phyloP scores from a whole-genome alignment of 2,329 filamentous ascomycete species.

The Epichloe festucae region DNA sequence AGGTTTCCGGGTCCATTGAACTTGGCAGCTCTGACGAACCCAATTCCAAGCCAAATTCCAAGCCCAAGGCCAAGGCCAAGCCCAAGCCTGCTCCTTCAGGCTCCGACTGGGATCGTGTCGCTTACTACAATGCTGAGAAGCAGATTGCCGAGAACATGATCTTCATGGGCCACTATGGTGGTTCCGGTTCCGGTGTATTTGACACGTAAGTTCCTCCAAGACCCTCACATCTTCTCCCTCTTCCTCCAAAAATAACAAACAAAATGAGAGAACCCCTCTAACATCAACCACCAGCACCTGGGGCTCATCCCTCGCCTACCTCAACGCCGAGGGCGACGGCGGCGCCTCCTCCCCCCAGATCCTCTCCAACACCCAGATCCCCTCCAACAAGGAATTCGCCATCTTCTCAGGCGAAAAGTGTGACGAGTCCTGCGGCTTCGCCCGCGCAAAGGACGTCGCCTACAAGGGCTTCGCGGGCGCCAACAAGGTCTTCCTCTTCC shows the following conservation, averaged over 20 bases:
- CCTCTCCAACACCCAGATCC: slow-evolving; percentile 25
- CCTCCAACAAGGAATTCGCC: slow-evolving; percentile 32
- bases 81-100: slow-evolving; percentile 6
- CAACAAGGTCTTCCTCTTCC: slow-evolving; percentile 60
- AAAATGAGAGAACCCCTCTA: not conserved
- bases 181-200: slow-evolving; percentile 28
- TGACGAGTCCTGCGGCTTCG: slow-evolving; percentile 29
- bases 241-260: not conserved
- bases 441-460: slow-evolving; percentile 29
- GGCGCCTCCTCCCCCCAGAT: slow-evolving; percentile 26
- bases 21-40: not conserved
- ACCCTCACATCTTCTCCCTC: too few species aligned
- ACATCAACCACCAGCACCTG: slow-evolving; percentile 20
- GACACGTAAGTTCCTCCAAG: slow-evolving; percentile 25
- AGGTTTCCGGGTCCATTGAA: not conserved
- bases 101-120: slow-evolving; percentile 27
- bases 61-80: not conserved
- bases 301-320: slow-evolving; percentile 33
- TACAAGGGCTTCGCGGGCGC: slow-evolving; percentile 57
- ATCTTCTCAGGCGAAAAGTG: slow-evolving; percentile 33
- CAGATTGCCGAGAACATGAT: slow-evolving; percentile 29
- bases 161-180: slow-evolving; percentile 37
- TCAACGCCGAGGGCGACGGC: slow-evolving; percentile 27
- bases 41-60: not conserved
- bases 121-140: slow-evolving; percentile 31